These are phyloP conservation scores for Diaporthe sp. DNA, from an alignment of 2,329 filamentous ascomycete species.

Conservation along the genomic window DNA sequence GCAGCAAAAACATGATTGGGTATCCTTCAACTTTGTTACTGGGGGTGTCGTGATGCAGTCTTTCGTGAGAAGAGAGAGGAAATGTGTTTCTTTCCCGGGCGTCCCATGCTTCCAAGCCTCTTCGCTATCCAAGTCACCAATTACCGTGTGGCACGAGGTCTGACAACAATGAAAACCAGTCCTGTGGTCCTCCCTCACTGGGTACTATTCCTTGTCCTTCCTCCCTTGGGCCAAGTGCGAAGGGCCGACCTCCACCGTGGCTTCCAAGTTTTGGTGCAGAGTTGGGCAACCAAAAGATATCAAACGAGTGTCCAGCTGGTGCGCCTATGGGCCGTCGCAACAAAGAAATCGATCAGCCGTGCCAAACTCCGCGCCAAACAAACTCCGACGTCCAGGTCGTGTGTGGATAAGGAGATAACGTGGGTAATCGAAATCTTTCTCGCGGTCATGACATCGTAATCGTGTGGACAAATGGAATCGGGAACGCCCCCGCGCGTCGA, in stretches of 20 bases:
- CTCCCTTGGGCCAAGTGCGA: neutral
- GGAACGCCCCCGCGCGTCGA: neutral
- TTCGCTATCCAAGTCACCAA: conserved; percentile 19
- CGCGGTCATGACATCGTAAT: conserved; percentile 42
- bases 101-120: conserved; percentile 15
- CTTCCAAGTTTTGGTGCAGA: conserved; percentile 4
- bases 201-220: conserved; percentile 1
- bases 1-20: conserved; percentile 35
- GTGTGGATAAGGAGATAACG: conserved; percentile 31
- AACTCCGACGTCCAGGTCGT: conserved; percentile 34
- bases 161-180: conserved; percentile 32
- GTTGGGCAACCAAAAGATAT: conserved; percentile 6
- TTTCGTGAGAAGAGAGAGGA: conserved; percentile 31
- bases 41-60: conserved; percentile 39
- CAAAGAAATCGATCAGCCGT: conserved; percentile 17
- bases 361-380: conserved; percentile 34
- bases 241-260: neutral
- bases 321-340: conserved; percentile 8
- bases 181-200: conserved; percentile 29
- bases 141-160: conserved; percentile 33
- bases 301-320: conserved; percentile 30
- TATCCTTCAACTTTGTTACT: conserved; percentile 43
- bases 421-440: conserved; percentile 40
- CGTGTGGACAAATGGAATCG: conserved; percentile 39
- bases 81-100: conserved; percentile 1